Conservation (phyloP, 2,329 filamentous ascomycete species). For the Blastomyces gilchristii region DNA sequence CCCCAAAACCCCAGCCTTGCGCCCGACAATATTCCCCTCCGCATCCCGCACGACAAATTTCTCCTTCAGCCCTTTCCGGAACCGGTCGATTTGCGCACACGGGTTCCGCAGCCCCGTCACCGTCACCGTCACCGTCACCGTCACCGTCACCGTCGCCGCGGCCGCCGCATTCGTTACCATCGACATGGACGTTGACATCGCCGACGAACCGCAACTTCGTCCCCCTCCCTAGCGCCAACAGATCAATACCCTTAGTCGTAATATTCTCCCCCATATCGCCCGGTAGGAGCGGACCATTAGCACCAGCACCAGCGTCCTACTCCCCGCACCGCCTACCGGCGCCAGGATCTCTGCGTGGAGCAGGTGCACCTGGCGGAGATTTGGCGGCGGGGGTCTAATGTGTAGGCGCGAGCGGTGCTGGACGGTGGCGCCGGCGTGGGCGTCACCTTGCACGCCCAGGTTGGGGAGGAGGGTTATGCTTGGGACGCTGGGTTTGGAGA, state of each 20-base stretch:
- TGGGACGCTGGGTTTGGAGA: constrained; percentile 17
- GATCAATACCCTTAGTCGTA: constrained; percentile 17
- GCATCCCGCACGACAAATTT: constrained; percentile 15
- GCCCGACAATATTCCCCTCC: constrained; percentile 14
- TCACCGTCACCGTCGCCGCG: too few species aligned
- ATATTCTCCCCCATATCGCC: constrained; percentile 21
- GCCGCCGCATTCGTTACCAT: too few species aligned
- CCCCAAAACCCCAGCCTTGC: constrained; percentile 20
- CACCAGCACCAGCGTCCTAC: not conserved
- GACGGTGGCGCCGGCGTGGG: constrained; percentile 19
- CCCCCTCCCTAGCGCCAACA: constrained; percentile 15
- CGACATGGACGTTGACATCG: not conserved
- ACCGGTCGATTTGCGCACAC: constrained; percentile 18
- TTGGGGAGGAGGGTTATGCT: constrained; percentile 18
- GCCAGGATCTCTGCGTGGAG: constrained; percentile 19
- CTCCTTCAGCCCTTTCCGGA: constrained; percentile 14
- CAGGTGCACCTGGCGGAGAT: constrained; percentile 24
- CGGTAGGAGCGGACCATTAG: constrained; percentile 10
- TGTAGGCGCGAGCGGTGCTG: constrained; percentile 18
- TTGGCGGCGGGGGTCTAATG: constrained; percentile 17
- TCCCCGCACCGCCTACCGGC: not conserved
- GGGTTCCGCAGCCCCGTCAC: constrained; percentile 19
- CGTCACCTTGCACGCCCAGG: constrained; percentile 21
- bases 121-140: constrained; percentile 16
- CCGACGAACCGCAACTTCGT: constrained; percentile 19